Evolutionary conservation across 176 grass and related monocot species (phyloP).

Genomic region (Raddia guianensis): DNA sequence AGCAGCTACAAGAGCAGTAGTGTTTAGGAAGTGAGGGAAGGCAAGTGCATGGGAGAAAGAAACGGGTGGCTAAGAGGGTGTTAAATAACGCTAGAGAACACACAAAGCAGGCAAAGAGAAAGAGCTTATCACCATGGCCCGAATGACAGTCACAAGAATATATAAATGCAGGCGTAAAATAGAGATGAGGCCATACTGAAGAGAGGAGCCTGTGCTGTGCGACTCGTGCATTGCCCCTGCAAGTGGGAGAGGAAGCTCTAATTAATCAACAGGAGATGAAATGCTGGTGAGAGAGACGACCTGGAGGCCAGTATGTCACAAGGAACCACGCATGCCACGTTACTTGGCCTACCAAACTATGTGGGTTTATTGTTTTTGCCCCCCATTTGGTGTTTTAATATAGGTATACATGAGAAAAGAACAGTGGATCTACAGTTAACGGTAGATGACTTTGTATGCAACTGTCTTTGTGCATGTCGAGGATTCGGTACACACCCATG

Average conservation of each 20-base stretch:
- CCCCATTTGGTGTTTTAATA: constrained; percentile 31
- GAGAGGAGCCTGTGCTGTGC: constrained; percentile 26
- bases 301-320: constrained; percentile 60
- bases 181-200: constrained; percentile 1
- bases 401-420: constrained; percentile 38
- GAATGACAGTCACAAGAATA: constrained; percentile 31
- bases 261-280: constrained; percentile 43
- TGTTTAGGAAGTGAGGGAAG: constrained; percentile 46
- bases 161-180: background rate
- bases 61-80: constrained; percentile 42
- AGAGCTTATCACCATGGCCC: constrained; percentile 39
- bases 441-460: constrained; percentile 26
- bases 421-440: constrained; percentile 33
- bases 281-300: constrained; percentile 48
- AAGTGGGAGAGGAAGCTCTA: constrained; percentile 55
- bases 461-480: constrained; percentile 38
- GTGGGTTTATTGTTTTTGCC: constrained; percentile 28
- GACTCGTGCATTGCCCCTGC: constrained; percentile 37
- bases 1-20: constrained; percentile 36
- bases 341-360: constrained; percentile 51
- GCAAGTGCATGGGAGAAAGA: constrained; percentile 67
- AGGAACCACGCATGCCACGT: constrained; percentile 69
- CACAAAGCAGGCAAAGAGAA: constrained; percentile 31
- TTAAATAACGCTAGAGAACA: constrained; percentile 73
- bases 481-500: constrained; percentile 43